Percentiles rank a stretch among this genome's conserved stretches.
Conservation (phyloP, 306 rosid genomes). For the Dryas octopetala region DNA sequence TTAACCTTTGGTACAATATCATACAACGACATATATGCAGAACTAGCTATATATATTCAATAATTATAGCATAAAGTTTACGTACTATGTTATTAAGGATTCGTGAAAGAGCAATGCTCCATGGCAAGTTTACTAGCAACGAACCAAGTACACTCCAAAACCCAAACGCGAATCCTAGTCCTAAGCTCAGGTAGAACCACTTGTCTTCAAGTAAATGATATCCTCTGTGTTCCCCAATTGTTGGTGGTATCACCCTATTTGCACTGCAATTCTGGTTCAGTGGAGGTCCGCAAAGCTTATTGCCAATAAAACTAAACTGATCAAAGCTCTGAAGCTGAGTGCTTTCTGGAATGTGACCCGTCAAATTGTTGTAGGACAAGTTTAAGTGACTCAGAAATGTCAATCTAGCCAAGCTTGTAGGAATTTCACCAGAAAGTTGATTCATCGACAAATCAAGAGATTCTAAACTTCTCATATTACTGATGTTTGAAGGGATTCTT, state of each 20-base stretch:
- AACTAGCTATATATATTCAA: neutral
- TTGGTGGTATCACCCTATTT: neutral
- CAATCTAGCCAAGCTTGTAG: neutral
- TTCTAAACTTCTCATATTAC: neutral
- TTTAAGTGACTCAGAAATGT: neutral
- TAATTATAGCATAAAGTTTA: neutral
- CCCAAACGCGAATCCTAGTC: neutral
- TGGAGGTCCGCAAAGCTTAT: slow-evolving; percentile 11
- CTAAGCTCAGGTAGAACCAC: slow-evolving; percentile 7
- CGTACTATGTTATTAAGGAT: neutral
- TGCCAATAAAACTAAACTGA: neutral
- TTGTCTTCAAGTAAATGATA: neutral
- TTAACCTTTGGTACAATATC: too few relatives aligned
- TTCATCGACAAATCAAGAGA: slow-evolving; percentile 9
- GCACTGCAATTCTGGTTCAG: neutral
- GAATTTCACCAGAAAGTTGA: slow-evolving; percentile 17
- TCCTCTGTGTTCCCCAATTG: neutral
- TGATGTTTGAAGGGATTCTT: neutral
- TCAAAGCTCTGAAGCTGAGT: slow-evolving; percentile 9
- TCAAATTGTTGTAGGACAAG: slow-evolving; percentile 12
- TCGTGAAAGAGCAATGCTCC: neutral
- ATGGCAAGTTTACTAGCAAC: neutral
- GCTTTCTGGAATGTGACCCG: neutral
- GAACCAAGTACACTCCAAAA: slow-evolving; percentile 9
- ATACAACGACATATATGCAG: too few relatives aligned